Base-by-base conservation (phyloP, 2,329 filamentous ascomycete genomes). In the Pestalotiopsis sp. region DNA sequence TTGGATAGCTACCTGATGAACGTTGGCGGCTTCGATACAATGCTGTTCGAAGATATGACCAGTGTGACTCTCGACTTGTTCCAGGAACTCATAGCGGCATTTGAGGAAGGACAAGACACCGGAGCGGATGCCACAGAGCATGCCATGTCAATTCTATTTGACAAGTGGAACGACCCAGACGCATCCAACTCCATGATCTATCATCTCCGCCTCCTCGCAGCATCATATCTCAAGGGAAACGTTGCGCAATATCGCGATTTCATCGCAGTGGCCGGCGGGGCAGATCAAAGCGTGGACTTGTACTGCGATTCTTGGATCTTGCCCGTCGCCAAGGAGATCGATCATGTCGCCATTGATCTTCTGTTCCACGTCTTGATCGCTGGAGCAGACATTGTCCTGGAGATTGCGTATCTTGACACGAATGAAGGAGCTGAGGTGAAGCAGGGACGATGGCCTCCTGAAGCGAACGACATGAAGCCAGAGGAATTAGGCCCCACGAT, bases 371-470 rank as follows among this genome's bases (percentile, higher is more conserved):
- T 94, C 31, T 86, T 98, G 3, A 88, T 98, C 71, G 91, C 93
- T 76, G 93, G 92, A 7, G 91, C 91, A 64, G 90, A 90, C 17
- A 89, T 98, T 71, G 90, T 91, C 4, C 88, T 98, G 23, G 94
- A 98, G 77, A 93, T 98, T 71, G 90, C 94, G 66, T 98, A 98
- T 77, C 88, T 99, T 9, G 96, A 98, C 78, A 90, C 94, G 74
- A 97, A 93, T 75, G 85, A 90, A 60, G 95, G 94, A 20, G 86
- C 88, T 61, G 87, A 92, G 74, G 93, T 94, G 75, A 97, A 93
- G 76, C 87, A 86, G 39, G 90, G 92, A 77, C 86, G 87, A 25
- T 89, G 92, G 74, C 90, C 86, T 3, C 84, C 87, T 27, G 87
- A 87, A 58, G 82, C 83, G 14, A 85, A 84, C 66, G 78, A 76